These are phyloP conservation scores for Pseudonitzschia multistriata DNA, from an alignment of 108 stramenopile genomes.

Conservation along the genomic window DNA sequence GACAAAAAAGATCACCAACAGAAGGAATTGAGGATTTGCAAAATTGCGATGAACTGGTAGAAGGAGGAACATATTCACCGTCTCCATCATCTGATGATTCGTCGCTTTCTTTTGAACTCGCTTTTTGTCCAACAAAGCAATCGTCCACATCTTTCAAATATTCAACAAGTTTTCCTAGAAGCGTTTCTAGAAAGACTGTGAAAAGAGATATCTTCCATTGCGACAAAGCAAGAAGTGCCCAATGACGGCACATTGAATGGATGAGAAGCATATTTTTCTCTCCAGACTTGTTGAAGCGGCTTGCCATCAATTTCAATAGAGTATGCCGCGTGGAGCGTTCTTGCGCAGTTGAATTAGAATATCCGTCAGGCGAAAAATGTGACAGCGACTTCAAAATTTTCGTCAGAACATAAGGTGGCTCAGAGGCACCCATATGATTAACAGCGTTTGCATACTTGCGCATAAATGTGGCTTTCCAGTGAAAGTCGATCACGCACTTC, in stretches of 20 bases:
- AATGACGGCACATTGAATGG: constrained; percentile 25
- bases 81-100: constrained; percentile 13
- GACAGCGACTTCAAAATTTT: not conserved
- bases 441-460: not conserved
- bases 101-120: not conserved
- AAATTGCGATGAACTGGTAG: not conserved
- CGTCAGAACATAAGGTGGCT: not conserved
- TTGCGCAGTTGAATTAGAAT: not conserved
- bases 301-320: not conserved
- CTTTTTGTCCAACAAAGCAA: not conserved
- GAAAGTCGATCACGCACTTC: constrained; percentile 10
- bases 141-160: constrained; percentile 22
- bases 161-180: constrained; percentile 7
- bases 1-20: constrained; percentile 7
- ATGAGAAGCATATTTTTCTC: constrained; percentile 8
- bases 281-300: constrained; percentile 13
- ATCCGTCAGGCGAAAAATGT: not conserved
- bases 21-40: constrained; percentile 1
- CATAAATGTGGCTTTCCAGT: constrained; percentile 14
- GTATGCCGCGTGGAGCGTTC: not conserved
- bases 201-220: not conserved
- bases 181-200: constrained; percentile 11
- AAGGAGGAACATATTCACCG: constrained; percentile 5
- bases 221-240: constrained; percentile 22
- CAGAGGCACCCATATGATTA: not conserved